A percentile compares a stretch with the other conserved stretches of the same genome.
phyloP scores from a whole-genome alignment of 768 basidiomycete species.

The Tricholoma furcatifolium region DNA sequence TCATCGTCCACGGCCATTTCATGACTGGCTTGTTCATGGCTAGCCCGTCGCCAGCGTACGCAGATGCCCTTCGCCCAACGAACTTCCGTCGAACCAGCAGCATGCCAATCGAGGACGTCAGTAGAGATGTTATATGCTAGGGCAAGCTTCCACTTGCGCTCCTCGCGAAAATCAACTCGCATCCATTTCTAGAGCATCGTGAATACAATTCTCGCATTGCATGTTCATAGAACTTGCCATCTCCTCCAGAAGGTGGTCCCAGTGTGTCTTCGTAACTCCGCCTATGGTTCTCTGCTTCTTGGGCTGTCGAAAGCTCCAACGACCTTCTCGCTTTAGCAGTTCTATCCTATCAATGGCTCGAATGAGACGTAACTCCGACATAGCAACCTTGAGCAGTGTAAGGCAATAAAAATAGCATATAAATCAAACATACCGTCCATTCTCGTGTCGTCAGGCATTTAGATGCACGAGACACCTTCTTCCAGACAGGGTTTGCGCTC shows the following conservation, averaged over 20 bases:
- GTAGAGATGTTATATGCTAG: conserved; percentile 81
- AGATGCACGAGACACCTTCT: conserved; percentile 62
- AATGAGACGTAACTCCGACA: conserved; percentile 73
- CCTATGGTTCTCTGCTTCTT: conserved; percentile 88
- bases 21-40: conserved; percentile 30
- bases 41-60: conserved; percentile 59
- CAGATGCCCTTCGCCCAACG: conserved; percentile 66
- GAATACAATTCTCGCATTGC: background rate
- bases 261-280: conserved; percentile 77
- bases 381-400: conserved; percentile 57
- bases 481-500: conserved; percentile 74
- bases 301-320: conserved; percentile 94
- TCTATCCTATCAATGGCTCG: conserved; percentile 87
- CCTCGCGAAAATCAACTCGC: conserved; percentile 92
- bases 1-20: conserved; percentile 30
- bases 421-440: conserved; percentile 64
- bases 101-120: conserved; percentile 87
- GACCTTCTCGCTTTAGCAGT: conserved; percentile 68
- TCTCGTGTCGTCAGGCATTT: conserved; percentile 81
- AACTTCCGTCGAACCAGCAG: conserved; percentile 61
- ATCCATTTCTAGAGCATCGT: conserved; percentile 80
- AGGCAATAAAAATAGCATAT: background rate
- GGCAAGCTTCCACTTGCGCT: conserved; percentile 88
- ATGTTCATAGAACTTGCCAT: conserved; percentile 58
- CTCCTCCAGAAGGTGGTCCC: conserved; percentile 96